Percentiles rank a stretch among this genome's conserved stretches.
These are phyloP conservation scores for Penicillium sp. DNA, from an alignment of 2,329 filamentous ascomycete genomes.

Conservation along the genomic window DNA sequence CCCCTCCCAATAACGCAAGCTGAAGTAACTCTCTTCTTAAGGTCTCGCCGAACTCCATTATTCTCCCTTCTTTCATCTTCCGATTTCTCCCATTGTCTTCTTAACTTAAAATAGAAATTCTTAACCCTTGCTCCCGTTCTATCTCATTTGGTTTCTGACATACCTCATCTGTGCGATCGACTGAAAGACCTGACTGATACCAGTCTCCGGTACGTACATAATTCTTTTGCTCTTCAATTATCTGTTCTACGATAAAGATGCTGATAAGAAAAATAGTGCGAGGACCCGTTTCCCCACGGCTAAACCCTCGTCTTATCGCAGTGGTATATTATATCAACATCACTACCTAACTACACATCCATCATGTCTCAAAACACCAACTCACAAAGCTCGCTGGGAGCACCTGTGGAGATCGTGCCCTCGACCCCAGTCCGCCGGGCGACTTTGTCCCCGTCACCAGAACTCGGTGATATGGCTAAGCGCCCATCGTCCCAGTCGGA, in stretches of 20 bases:
- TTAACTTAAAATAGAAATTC: not conserved
- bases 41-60: conserved; percentile 17
- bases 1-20: conserved; percentile 14
- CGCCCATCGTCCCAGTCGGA: conserved; percentile 35
- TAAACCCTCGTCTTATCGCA: conserved; percentile 11
- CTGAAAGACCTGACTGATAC: not conserved
- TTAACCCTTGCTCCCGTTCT: not conserved
- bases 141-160: conserved; percentile 3
- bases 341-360: not conserved
- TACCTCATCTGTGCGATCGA: conserved; percentile 7
- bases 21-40: conserved; percentile 19
- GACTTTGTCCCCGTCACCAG: conserved; percentile 38
- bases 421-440: conserved; percentile 34
- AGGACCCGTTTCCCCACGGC: conserved; percentile 19
- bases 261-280: conserved; percentile 20
- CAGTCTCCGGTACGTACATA: conserved; percentile 27
- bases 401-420: conserved; percentile 41
- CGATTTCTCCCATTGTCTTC: conserved; percentile 2
- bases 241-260: conserved; percentile 6
- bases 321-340: conserved; percentile 2
- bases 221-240: conserved; percentile 9
- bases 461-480: conserved; percentile 30
- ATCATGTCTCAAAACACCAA: conserved; percentile 36
- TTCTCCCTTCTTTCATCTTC: conserved; percentile 11
- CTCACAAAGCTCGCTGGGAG: conserved; percentile 37